Evolutionary conservation across 1,284 basidiomycete species (phyloP), one percentile per base, ranked within the genome.

Genomic region (Ganoderma leucocontextum): DNA sequence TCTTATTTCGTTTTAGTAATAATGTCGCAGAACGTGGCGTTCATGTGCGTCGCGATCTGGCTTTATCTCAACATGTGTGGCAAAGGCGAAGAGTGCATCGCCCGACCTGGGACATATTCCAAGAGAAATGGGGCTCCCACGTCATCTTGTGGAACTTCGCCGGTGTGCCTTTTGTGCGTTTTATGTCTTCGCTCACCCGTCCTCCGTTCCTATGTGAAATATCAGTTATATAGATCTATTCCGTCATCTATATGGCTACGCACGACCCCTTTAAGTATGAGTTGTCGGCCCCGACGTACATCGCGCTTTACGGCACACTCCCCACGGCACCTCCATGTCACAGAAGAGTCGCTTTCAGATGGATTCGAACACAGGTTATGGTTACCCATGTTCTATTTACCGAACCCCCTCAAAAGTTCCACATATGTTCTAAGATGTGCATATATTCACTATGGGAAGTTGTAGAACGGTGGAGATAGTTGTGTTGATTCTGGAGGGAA

Each of bases 341-440:
- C 97, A 99, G 79, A 99, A 99, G 84, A 97, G 95, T 72, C 91
- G 92, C 72, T 99, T 99, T 89, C 97, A 98, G 81, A 97, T 98
- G 93, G n/a, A n/a, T n/a, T n/a, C n/a, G n/a, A n/a, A n/a, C n/a
- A n/a, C n/a, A n/a, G n/a, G n/a, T n/a, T n/a, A n/a, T n/a, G n/a
- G n/a, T n/a, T n/a, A n/a, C n/a, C n/a, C n/a, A n/a, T n/a, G n/a
- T n/a, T n/a, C n/a, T n/a, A n/a, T n/a, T n/a, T n/a, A n/a, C n/a
- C n/a, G n/a, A n/a, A n/a, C n/a, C n/a, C n/a, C n/a, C n/a, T n/a
- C n/a, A n/a, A n/a, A n/a, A n/a, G n/a, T n/a, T n/a, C n/a, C n/a
- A n/a, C n/a, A n/a, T n/a, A n/a, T n/a, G n/a, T n/a, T n/a, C n/a
- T n/a, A n/a, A n/a, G n/a, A n/a, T n/a, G n/a, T n/a, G n/a, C n/a